These are phyloP conservation scores for Tulasnella sp. DNA, from an alignment of 768 basidiomycete species.

Conservation along the genomic window DNA sequence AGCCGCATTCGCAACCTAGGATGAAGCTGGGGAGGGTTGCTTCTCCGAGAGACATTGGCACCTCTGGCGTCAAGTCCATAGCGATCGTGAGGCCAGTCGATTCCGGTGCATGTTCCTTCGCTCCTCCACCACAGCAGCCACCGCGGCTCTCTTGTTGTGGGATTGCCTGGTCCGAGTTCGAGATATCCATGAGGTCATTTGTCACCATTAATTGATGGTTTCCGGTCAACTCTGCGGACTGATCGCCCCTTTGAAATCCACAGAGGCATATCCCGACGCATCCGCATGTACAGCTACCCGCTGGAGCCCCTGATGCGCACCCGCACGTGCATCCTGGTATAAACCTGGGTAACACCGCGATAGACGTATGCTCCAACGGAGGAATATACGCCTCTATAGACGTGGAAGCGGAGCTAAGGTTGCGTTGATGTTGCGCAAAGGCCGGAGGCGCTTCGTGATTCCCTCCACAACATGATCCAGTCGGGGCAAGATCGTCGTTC, in stretches of 20 bases:
- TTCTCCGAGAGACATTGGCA: neutral
- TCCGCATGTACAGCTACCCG: neutral
- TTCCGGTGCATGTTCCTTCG: neutral
- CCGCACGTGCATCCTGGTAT: constrained; percentile 9
- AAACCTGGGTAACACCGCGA: neutral
- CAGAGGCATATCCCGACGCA: constrained; percentile 6
- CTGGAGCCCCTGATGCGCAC: neutral
- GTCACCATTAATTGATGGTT: neutral
- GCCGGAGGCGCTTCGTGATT: neutral
- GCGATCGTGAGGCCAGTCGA: neutral
- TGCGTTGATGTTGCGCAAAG: neutral
- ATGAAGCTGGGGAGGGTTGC: neutral
- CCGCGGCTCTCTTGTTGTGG: neutral
- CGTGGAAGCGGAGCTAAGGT: neutral
- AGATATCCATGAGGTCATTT: too few relatives aligned
- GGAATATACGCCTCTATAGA: neutral
- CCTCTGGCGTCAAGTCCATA: neutral
- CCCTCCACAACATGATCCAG: neutral
- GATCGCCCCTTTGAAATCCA: neutral
- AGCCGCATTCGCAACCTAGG: neutral
- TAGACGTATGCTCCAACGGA: neutral
- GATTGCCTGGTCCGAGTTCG: neutral
- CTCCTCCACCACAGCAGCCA: neutral
- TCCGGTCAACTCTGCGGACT: neutral
- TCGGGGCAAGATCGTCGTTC: neutral